These are phyloP conservation scores for Chrysoporthe cubensis DNA, from an alignment of 2,329 filamentous ascomycete species.

Conservation along the genomic window DNA sequence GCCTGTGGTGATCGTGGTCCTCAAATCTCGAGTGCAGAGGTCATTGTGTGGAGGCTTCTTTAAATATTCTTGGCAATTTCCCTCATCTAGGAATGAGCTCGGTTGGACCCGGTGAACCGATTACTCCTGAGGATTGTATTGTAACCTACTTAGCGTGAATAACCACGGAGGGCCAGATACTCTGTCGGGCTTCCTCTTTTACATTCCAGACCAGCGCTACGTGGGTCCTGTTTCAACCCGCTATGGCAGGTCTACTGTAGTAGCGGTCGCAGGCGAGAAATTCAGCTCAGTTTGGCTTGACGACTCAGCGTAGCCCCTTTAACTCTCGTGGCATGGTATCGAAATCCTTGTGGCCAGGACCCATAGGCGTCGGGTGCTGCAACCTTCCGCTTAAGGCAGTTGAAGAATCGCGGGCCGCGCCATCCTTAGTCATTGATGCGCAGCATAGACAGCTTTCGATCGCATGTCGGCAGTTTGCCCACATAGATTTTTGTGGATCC, in stretches of 20 bases:
- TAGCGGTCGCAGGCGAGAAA: neutral
- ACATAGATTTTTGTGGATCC: neutral
- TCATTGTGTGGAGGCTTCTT: neutral
- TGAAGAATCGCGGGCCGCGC: conserved; percentile 8
- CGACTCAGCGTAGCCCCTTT: neutral
- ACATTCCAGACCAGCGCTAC: neutral
- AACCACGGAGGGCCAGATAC: neutral
- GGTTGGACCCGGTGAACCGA: neutral
- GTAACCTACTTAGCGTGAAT: conserved; percentile 19
- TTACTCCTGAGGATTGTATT: neutral
- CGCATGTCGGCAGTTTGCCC: conserved; percentile 3
- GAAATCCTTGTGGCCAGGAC: conserved; percentile 9
- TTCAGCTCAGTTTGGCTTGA: neutral
- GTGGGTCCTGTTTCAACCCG: conserved; percentile 12
- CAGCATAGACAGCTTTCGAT: neutral
- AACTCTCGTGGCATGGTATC: conserved; percentile 8
- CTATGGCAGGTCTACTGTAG: conserved; percentile 18
- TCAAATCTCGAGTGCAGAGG: neutral
- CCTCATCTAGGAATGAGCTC: neutral
- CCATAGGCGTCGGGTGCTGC: conserved; percentile 7
- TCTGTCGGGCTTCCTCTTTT: conserved; percentile 2
- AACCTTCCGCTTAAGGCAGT: conserved; percentile 27
- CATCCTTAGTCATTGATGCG: conserved; percentile 14
- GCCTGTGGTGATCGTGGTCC: neutral
- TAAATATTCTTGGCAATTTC: conserved; percentile 14